These are phyloP conservation scores for Hygrophorus russula DNA, from an alignment of 768 basidiomycete genomes.

Conservation along the genomic window DNA sequence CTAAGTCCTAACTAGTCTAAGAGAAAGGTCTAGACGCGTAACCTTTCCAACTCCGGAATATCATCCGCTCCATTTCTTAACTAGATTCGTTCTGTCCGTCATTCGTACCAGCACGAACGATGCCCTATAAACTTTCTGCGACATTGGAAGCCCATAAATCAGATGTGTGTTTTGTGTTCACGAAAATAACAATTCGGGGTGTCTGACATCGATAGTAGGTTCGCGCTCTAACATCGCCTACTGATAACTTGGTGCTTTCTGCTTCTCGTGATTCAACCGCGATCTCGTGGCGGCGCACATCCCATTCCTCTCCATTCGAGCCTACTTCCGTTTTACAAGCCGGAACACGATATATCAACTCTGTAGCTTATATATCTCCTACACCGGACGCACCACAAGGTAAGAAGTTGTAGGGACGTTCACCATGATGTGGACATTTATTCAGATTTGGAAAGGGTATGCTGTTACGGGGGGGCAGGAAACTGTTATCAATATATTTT, in stretches of 20 bases:
- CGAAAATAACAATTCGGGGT: conserved; percentile 10
- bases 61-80: conserved; percentile 3
- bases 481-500: conserved; percentile 75
- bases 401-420: conserved; percentile 15
- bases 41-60: conserved; percentile 21
- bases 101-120: conserved; percentile 13
- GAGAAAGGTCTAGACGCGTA: conserved; percentile 7
- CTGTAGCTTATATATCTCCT: conserved; percentile 70
- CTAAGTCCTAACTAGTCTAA: conserved; percentile 3
- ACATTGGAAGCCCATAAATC: conserved; percentile 57
- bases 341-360: conserved; percentile 70
- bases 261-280: conserved; percentile 89
- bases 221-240: conserved; percentile 69
- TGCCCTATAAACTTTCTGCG: conserved; percentile 74
- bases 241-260: conserved; percentile 70
- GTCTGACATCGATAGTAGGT: conserved; percentile 42
- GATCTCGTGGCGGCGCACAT: conserved; percentile 66
- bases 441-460: conserved; percentile 47
- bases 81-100: conserved; percentile 4
- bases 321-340: conserved; percentile 45
- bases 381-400: conserved; percentile 59
- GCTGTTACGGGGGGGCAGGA: conserved; percentile 86
- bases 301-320: conserved; percentile 37
- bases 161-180: conserved; percentile 46
- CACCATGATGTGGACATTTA: not conserved